A percentile compares a stretch with the other conserved stretches of the same genome.
phyloP scores from a whole-genome alignment of 176 grass and related monocot species.

The Musa acuminata region DNA sequence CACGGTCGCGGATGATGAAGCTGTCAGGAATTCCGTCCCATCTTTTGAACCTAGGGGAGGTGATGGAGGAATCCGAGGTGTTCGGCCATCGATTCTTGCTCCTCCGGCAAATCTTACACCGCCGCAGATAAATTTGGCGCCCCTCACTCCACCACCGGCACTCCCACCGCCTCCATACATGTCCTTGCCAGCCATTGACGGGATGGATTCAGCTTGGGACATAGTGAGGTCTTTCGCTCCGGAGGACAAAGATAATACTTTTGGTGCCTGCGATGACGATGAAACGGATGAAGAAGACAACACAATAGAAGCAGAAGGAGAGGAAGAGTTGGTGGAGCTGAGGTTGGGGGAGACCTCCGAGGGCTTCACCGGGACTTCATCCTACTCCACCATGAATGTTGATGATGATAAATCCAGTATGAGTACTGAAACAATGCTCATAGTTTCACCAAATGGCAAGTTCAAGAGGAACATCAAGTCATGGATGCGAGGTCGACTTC shows the following conservation, averaged over 20 bases:
- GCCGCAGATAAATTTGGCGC: not conserved
- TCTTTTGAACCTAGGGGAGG: not conserved
- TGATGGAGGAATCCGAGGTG: conserved; percentile 5
- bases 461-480: conserved; percentile 67
- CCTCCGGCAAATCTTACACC: not conserved
- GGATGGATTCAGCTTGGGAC: conserved; percentile 17
- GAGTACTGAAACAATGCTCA: conserved; percentile 67
- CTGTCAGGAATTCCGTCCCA: not conserved
- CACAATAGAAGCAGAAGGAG: not conserved
- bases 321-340: conserved; percentile 31
- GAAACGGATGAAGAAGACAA: not conserved
- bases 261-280: not conserved
- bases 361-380: conserved; percentile 63
- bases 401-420: conserved; percentile 78
- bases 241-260: not conserved
- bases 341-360: conserved; percentile 64
- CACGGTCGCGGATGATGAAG: not conserved
- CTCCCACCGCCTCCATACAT: conserved; percentile 7
- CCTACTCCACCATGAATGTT: conserved; percentile 52
- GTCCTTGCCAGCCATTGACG: not conserved
- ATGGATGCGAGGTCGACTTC: conserved; percentile 62
- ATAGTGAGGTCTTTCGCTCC: conserved; percentile 20
- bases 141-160: not conserved
- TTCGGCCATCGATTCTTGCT: not conserved
- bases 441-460: conserved; percentile 70